Conservation (phyloP, 805 yeast genomes). For the Metschnikowia cerradonensis region DNA sequence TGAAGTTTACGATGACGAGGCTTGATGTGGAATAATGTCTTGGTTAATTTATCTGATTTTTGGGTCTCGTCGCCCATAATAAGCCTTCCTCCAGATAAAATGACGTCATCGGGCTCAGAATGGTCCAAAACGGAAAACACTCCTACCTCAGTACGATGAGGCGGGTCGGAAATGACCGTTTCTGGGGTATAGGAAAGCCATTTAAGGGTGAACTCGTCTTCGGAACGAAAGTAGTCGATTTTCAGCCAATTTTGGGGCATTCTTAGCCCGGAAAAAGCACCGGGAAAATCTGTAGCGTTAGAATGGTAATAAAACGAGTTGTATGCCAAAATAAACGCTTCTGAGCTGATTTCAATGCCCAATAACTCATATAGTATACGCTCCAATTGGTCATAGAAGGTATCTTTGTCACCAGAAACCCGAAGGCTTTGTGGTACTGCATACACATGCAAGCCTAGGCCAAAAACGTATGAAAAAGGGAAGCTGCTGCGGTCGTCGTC, state of each 20-base stretch:
- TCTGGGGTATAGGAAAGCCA: neutral
- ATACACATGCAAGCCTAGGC: constrained; percentile 29
- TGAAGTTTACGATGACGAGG: constrained; percentile 30
- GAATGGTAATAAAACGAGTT: constrained; percentile 29
- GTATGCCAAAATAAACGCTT: constrained; percentile 25
- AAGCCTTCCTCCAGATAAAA: constrained; percentile 34
- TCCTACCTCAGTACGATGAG: constrained; percentile 32
- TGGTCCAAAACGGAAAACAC: constrained; percentile 28
- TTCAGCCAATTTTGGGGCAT: constrained; percentile 8
- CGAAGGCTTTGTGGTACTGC: constrained; percentile 22
- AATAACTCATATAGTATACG: constrained; percentile 15
- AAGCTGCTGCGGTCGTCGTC: constrained; percentile 2
- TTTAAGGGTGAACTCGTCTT: constrained; percentile 7
- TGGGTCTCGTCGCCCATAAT: constrained; percentile 20
- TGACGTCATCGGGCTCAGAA: constrained; percentile 32
- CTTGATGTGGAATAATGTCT: constrained; percentile 40
- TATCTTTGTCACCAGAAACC: constrained; percentile 9
- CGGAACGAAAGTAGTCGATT: constrained; percentile 11
- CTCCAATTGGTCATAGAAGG: constrained; percentile 23
- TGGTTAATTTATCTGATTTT: constrained; percentile 13
- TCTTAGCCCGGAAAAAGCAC: neutral
- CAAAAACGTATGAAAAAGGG: constrained; percentile 26
- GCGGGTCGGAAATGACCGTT: neutral
- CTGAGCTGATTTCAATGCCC: constrained; percentile 16
- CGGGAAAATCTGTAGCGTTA: neutral